Evolutionary conservation across 371 early-diverging fungal species (phyloP).

Genomic region (Haplosporangium sp.): DNA sequence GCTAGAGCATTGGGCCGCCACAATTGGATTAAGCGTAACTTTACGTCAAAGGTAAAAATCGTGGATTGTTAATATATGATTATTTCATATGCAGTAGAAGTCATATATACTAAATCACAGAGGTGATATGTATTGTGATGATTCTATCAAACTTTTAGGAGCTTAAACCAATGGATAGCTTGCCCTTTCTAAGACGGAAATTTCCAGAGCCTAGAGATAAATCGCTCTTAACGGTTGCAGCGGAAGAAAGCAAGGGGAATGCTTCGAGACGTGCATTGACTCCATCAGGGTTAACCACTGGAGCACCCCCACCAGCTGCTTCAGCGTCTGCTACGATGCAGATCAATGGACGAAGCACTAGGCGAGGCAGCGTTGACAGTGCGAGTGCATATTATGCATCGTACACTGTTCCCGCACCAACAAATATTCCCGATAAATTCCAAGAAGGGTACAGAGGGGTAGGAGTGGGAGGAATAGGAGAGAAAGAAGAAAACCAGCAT

Average conservation of each 20-base stretch:
- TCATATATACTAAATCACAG: background rate
- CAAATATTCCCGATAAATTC: constrained; percentile 10
- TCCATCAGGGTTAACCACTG: constrained; percentile 38
- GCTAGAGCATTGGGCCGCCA: constrained; percentile 77
- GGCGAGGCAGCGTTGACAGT: constrained; percentile 52
- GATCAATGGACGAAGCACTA: constrained; percentile 9
- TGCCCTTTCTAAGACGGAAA: constrained; percentile 47
- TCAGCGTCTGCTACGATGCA: constrained; percentile 10
- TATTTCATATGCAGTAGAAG: background rate
- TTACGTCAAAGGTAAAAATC: constrained; percentile 24
- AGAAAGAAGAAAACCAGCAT: constrained; percentile 33
- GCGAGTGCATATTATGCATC: constrained; percentile 36
- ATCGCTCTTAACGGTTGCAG: constrained; percentile 6
- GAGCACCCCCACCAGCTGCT: constrained; percentile 29
- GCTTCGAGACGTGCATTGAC: constrained; percentile 36
- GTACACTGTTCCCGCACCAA: constrained; percentile 42
- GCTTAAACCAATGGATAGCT: constrained; percentile 53
- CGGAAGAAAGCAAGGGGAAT: constrained; percentile 9
- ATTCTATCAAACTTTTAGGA: constrained; percentile 18
- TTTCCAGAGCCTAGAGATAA: constrained; percentile 39
- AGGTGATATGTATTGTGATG: background rate
- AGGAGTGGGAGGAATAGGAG: no score
- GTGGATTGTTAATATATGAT: background rate
- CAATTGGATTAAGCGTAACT: constrained; percentile 71
- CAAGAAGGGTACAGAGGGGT: constrained; percentile 11